These are phyloP conservation scores for Colletotrichum cuscutae DNA, from an alignment of 2,329 filamentous ascomycete genomes.

Conservation along the genomic window DNA sequence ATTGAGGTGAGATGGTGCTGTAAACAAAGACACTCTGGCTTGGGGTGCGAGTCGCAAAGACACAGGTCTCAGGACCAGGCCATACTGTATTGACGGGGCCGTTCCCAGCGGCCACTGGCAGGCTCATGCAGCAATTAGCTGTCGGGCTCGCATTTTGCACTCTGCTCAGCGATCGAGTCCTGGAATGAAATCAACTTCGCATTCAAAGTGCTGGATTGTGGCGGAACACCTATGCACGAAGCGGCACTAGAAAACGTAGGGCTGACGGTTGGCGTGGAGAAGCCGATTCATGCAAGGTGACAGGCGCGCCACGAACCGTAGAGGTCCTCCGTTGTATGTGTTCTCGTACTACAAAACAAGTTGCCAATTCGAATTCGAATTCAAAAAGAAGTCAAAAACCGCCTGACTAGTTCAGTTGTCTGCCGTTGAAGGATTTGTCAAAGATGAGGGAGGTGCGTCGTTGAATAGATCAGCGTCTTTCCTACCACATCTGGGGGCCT, in stretches of 20 bases:
- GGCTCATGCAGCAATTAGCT: background rate
- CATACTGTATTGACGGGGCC: background rate
- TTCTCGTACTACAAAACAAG: background rate
- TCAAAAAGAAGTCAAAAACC: background rate
- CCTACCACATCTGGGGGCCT: background rate
- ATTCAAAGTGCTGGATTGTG: background rate
- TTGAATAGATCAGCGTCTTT: background rate
- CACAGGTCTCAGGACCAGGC: background rate
- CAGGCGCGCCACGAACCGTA: background rate
- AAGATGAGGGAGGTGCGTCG: background rate
- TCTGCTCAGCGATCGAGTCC: background rate
- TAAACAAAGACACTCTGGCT: background rate
- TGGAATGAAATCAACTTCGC: background rate
- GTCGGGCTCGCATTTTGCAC: background rate
- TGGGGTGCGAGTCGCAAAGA: background rate
- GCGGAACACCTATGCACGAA: background rate
- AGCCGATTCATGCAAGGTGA: background rate
- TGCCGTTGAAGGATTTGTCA: background rate
- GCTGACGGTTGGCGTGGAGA: slow-evolving; percentile 6
- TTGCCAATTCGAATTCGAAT: background rate
- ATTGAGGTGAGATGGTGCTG: background rate
- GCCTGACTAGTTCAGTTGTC: background rate
- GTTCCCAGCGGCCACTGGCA: background rate
- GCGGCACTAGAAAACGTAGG: slow-evolving; percentile 5
- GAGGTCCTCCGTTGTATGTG: background rate